These are phyloP conservation scores for Madurella mycetomatis DNA, from an alignment of 2,329 filamentous ascomycete species.

Conservation along the genomic window DNA sequence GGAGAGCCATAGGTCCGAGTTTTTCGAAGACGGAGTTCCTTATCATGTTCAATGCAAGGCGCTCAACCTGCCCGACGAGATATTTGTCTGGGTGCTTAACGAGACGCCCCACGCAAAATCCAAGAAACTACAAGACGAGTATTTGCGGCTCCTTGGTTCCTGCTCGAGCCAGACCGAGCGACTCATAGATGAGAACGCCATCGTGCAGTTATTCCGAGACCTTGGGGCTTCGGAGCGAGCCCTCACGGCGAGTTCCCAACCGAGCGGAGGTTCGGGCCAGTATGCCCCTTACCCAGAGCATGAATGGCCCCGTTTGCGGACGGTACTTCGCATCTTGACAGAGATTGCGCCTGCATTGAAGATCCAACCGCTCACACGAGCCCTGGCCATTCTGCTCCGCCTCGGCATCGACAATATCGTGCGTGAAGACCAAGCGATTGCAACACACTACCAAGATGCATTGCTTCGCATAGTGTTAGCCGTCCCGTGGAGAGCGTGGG, in stretches of 20 bases:
- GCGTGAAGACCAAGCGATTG: conserved; percentile 39
- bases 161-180: conserved; percentile 41
- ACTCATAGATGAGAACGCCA: conserved; percentile 41
- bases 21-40: conserved; percentile 59
- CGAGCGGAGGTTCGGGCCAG: conserved; percentile 24
- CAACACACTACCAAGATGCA: conserved; percentile 38
- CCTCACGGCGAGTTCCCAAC: conserved; percentile 24
- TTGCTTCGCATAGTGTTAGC: conserved; percentile 41
- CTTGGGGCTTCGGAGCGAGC: conserved; percentile 52
- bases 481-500: conserved; percentile 37
- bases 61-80: conserved; percentile 53
- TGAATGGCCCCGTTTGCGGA: conserved; percentile 44
- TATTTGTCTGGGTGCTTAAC: conserved; percentile 63
- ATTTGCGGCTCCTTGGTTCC: conserved; percentile 50
- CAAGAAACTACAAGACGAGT: conserved; percentile 54
- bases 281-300: conserved; percentile 27
- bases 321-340: conserved; percentile 41
- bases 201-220: conserved; percentile 52
- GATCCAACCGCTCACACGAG: conserved; percentile 34
- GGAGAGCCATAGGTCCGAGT: conserved; percentile 49
- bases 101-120: conserved; percentile 54
- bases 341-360: conserved; percentile 36
- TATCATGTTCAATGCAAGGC: conserved; percentile 47
- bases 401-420: conserved; percentile 53
- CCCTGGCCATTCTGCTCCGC: conserved; percentile 46